These are phyloP conservation scores for Aspergillus tamarii DNA, from an alignment of 2,329 filamentous ascomycete species.

Conservation along the genomic window DNA sequence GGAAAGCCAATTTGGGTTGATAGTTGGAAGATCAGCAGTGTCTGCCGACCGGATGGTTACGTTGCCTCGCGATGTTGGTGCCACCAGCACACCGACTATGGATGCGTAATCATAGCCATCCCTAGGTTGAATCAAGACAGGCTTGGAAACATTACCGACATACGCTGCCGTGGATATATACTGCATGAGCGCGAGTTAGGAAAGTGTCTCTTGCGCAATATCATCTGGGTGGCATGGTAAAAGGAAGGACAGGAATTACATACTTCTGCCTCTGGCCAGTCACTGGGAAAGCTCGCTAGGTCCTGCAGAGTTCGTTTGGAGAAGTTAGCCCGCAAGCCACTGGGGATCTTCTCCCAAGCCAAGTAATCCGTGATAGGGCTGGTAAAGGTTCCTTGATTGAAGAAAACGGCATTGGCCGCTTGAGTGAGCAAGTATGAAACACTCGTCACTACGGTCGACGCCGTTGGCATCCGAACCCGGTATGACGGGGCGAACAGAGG, in stretches of 20 bases:
- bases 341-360: slow-evolving; percentile 30
- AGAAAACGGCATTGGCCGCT: slow-evolving; percentile 17
- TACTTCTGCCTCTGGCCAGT: slow-evolving; percentile 35
- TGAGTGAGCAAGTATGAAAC: background rate
- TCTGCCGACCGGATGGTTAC: slow-evolving; percentile 46
- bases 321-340: slow-evolving; percentile 13
- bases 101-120: slow-evolving; percentile 39
- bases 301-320: slow-evolving; percentile 12
- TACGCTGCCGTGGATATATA: slow-evolving; percentile 26
- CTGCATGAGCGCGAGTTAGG: slow-evolving; percentile 8
- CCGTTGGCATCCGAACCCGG: slow-evolving; percentile 36
- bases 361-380: slow-evolving; percentile 15
- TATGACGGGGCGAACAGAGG: slow-evolving; percentile 35
- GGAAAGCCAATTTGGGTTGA: slow-evolving; percentile 52
- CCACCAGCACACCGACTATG: slow-evolving; percentile 39
- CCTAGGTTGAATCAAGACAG: slow-evolving; percentile 13
- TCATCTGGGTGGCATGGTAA: background rate
- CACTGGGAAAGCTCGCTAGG: slow-evolving; percentile 25
- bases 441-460: slow-evolving; percentile 18
- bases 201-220: too few species aligned
- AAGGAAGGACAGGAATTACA: background rate
- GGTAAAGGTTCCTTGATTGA: slow-evolving; percentile 16
- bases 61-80: slow-evolving; percentile 50
- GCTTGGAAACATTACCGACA: slow-evolving; percentile 19
- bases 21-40: slow-evolving; percentile 40